Base-by-base conservation (phyloP, 192 early-diverging fungal genomes). In the Gonapodya prolifera region DNA sequence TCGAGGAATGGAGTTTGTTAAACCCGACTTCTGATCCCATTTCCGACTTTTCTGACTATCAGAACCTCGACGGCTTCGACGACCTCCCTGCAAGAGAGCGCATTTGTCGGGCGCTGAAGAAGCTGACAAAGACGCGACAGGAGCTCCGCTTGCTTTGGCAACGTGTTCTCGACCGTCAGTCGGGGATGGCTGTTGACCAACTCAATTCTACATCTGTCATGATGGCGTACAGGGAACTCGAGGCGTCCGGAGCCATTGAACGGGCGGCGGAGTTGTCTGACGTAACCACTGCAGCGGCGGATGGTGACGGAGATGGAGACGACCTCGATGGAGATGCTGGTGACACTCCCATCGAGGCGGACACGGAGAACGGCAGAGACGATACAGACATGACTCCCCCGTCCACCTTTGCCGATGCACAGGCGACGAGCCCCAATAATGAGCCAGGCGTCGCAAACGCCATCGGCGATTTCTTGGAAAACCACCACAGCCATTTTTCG, bases 111-210 rank as follows among this genome's bases (percentile, higher is more conserved):
- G 82, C 86, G 2, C 77, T 87, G 17, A 84, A 84, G 73, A 35
- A 80, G 2, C 78, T 86, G 23, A 84, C 82, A 30, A 85, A 84
- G 35, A 83, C 76, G 29, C 75, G 77, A 29, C 23, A 30, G 16
- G 85, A 86, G 70, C 75, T 86, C 35, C 77, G 82, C 34, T 80
- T 70, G 17, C 83, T 87, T 28, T 87, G 86, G 86, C 77, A 75
- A 31, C 28, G 81, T 0, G 82, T 80, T 2, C 78, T 83, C 17
- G 35, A 69, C 13, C 45, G 45, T n/a, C 8, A 69, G 13, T 8
- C 23, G 31, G 79, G 75, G 33, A 76, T 83, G 32, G 78, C 81
- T 35, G 77, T 81, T 35, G 81, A 83, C 32, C 77, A 83, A 17
- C 83, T 82, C 69, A 85, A 83, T 2, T 79, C 78, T 30, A 81